phyloP scores from a whole-genome alignment of 495 filamentous ascomycete species.

The Hyaloscypha finlandica region DNA sequence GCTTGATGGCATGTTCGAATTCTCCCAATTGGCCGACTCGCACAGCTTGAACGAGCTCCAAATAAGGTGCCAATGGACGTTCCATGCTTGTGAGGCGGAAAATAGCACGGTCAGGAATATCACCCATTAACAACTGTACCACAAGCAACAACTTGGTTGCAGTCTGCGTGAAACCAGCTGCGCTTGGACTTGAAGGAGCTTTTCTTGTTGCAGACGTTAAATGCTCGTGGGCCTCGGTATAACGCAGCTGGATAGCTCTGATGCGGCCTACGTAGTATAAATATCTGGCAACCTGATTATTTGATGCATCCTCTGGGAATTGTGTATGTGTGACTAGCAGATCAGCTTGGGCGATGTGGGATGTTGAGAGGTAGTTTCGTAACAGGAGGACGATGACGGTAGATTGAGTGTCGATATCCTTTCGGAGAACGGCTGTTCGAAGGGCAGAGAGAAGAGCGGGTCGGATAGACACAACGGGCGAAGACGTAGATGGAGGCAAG shows the following conservation, averaged over 20 bases:
- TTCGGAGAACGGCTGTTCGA: conserved; percentile 88
- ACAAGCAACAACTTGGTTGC: conserved; percentile 92
- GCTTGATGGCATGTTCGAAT: conserved; percentile 80
- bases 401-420: conserved; percentile 94
- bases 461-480: conserved; percentile 81
- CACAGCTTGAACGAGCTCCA: conserved; percentile 90
- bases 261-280: conserved; percentile 95
- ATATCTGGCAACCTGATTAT: conserved; percentile 96
- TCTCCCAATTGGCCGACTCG: conserved; percentile 92
- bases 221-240: conserved; percentile 95
- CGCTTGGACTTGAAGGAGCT: conserved; percentile 84
- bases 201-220: conserved; percentile 90
- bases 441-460: conserved; percentile 85
- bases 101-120: conserved; percentile 91
- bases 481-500: conserved; percentile 81
- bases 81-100: conserved; percentile 90
- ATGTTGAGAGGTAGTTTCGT: conserved; percentile 93
- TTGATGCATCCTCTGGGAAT: conserved; percentile 89
- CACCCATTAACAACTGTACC: conserved; percentile 96
- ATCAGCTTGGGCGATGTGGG: conserved; percentile 96
- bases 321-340: conserved; percentile 91
- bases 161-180: conserved; percentile 91
- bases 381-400: conserved; percentile 92
- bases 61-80: conserved; percentile 83
- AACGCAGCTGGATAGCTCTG: conserved; percentile 92